phyloP scores from a whole-genome alignment of 495 filamentous ascomycete species.

The Neurospora sp. region DNA sequence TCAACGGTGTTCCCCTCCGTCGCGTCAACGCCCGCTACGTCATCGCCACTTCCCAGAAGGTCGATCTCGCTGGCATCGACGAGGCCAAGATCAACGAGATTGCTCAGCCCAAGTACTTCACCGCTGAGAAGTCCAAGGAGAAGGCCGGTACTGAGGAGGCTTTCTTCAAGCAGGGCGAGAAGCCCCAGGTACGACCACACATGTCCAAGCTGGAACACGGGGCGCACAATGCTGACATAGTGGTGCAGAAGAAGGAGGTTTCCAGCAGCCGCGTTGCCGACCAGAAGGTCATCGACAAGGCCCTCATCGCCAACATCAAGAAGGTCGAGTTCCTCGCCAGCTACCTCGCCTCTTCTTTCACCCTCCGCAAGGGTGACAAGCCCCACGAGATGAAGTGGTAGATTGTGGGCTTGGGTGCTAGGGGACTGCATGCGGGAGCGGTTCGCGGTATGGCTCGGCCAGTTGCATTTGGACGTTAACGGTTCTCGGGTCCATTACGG shows the following conservation, averaged over 20 bases:
- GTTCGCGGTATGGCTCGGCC: conserved; percentile 42
- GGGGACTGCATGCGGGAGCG: conserved; percentile 28
- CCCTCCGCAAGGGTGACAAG: conserved; percentile 94
- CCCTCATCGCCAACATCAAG: conserved; percentile 84
- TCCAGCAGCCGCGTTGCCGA: conserved; percentile 81
- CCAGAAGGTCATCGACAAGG: conserved; percentile 97
- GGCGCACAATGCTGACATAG: conserved; percentile 17
- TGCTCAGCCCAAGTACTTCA: conserved; percentile 79
- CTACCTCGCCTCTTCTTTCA: conserved; percentile 89
- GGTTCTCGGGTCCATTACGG: conserved; percentile 46
- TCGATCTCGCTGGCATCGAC: conserved; percentile 80
- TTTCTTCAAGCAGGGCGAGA: conserved; percentile 98
- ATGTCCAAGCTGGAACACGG: neutral
- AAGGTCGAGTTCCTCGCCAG: conserved; percentile 80
- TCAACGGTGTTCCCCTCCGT: conserved; percentile 97
- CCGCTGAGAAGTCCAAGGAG: conserved; percentile 80
- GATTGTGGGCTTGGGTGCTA: conserved; percentile 17
- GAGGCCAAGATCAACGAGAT: conserved; percentile 76
- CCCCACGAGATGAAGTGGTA: conserved; percentile 97
- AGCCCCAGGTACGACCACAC: conserved; percentile 68
- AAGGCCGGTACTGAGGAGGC: conserved; percentile 81
- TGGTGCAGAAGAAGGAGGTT: conserved; percentile 84
- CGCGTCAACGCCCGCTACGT: conserved; percentile 98
- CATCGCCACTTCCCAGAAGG: conserved; percentile 86
- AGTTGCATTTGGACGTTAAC: conserved; percentile 48